Evolutionary conservation across 2,329 filamentous ascomycete species (phyloP), one percentile per base, ranked within the genome.

Genomic region (Chaetomium globosum): DNA sequence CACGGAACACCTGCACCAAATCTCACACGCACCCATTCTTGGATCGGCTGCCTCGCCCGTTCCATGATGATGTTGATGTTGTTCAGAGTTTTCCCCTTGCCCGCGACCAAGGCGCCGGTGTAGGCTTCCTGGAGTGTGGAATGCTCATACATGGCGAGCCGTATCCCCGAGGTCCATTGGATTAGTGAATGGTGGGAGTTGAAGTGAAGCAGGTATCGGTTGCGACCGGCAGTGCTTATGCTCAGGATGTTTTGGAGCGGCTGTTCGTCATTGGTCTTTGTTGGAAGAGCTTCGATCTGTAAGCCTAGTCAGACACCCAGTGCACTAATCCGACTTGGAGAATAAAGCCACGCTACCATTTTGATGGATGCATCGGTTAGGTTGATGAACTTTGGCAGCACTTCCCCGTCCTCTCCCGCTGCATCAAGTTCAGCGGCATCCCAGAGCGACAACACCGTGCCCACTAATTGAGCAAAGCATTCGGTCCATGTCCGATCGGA

Each of bases 1-100:
- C 95, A 99, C 0, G 94, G 93, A 10, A 95, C 96, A 55, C 95
- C 95, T 36, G 95, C 93, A 49, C 95, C 95, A 73, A 99, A 99
- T 66, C 95, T 86, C 59, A 99, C 95, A 68, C 95, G 86, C 21
- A 93, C 93, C 95, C 95, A 99, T 74, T 96, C 93, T 75, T 96
- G 93, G 49, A 91, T 87, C 71, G 88, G 89, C 71, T 91, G 85
- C 64, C 84, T 88, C 23, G 90, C 85, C 56, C 91, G 87, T 71
- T 96, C 92, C 85, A 98, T 90, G 70, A 99, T 94, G 30, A 88
- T 79, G 71, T 89, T 90, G 74, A 98, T 98, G 74, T 93, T 95
- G 80, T 97, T 97, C 61, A 99, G 78, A 1, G 80, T 79, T 76
- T 93, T 96, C 65, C 93, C 95, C 79, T 97, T 98, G 62, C 93